Evolutionary conservation across 2,329 filamentous ascomycete genomes (phyloP).

Genomic region (Cladosporium sp.): DNA sequence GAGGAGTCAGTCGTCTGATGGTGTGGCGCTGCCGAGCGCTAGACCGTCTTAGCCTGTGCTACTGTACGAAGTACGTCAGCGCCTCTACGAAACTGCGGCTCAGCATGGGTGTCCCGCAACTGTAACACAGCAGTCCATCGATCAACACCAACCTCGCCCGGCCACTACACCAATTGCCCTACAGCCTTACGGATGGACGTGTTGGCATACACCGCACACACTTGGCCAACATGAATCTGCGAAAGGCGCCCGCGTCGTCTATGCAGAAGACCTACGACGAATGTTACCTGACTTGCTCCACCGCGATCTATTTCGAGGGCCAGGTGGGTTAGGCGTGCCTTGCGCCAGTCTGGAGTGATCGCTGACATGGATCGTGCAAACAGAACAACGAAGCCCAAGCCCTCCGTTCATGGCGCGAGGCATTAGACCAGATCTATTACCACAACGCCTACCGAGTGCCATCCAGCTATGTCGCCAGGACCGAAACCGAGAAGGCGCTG

Average conservation of each 20-base stretch:
- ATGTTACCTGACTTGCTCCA: conserved; percentile 91
- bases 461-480: conserved; percentile 68
- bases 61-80: conserved; percentile 9
- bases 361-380: conserved; percentile 37
- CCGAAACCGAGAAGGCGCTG: conserved; percentile 81
- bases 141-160: conserved; percentile 14
- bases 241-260: conserved; percentile 65
- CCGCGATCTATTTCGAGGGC: conserved; percentile 92
- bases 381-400: conserved; percentile 92
- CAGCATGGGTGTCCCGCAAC: conserved; percentile 14
- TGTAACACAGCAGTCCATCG: conserved; percentile 12
- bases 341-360: conserved; percentile 4
- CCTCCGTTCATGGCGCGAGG: conserved; percentile 83
- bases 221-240: conserved; percentile 28
- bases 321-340: conserved; percentile 60
- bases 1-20: conserved; percentile 10
- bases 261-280: conserved; percentile 98
- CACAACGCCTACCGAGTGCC: conserved; percentile 77
- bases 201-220: not conserved
- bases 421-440: conserved; percentile 85
- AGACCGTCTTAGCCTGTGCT: not conserved
- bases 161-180: not conserved
- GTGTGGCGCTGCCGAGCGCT: conserved; percentile 12
- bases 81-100: conserved; percentile 16
- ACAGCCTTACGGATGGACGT: not conserved